phyloP scores from a whole-genome alignment of 2,329 filamentous ascomycete genomes.

The Amylocarpus encephaloides region DNA sequence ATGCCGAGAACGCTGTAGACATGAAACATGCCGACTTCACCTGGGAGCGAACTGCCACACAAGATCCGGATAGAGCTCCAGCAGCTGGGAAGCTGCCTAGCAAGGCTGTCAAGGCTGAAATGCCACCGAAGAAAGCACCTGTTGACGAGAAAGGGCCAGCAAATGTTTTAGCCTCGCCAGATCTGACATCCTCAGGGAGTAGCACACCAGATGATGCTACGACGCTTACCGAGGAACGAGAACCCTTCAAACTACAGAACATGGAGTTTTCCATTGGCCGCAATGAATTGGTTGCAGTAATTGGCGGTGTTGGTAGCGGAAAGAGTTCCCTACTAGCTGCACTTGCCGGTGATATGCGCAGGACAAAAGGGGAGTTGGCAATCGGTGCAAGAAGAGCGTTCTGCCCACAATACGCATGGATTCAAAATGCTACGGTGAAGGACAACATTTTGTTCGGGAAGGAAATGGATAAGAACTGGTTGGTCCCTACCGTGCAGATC shows the following conservation, averaged over 20 bases:
- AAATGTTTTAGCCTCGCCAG: slow-evolving; percentile 22
- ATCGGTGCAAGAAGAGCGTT: slow-evolving; percentile 79
- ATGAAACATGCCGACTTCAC: slow-evolving; percentile 72
- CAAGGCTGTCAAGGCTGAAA: slow-evolving; percentile 28
- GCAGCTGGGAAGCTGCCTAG: slow-evolving; percentile 57
- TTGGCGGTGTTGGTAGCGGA: slow-evolving; percentile 81
- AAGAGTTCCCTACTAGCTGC: slow-evolving; percentile 87
- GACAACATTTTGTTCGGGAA: slow-evolving; percentile 92
- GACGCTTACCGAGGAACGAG: slow-evolving; percentile 46
- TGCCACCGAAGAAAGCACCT: slow-evolving; percentile 36
- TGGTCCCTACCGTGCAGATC: neutral
- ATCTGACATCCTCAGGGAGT: slow-evolving; percentile 35
- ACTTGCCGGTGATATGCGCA: slow-evolving; percentile 89
- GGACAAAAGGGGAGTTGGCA: slow-evolving; percentile 65
- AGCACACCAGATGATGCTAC: slow-evolving; percentile 47
- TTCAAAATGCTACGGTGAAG: slow-evolving; percentile 81
- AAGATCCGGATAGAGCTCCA: slow-evolving; percentile 39
- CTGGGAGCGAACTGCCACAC: slow-evolving; percentile 67
- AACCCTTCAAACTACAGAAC: slow-evolving; percentile 67
- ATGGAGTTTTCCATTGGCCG: slow-evolving; percentile 63
- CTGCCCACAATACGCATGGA: slow-evolving; percentile 96
- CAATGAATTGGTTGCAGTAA: slow-evolving; percentile 77
- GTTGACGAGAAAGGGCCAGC: slow-evolving; percentile 33
- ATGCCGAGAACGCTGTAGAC: slow-evolving; percentile 63
- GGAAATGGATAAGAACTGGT: slow-evolving; percentile 64